Conservation (phyloP, 2,329 filamentous ascomycete species). For the Aspergillus sp. region DNA sequence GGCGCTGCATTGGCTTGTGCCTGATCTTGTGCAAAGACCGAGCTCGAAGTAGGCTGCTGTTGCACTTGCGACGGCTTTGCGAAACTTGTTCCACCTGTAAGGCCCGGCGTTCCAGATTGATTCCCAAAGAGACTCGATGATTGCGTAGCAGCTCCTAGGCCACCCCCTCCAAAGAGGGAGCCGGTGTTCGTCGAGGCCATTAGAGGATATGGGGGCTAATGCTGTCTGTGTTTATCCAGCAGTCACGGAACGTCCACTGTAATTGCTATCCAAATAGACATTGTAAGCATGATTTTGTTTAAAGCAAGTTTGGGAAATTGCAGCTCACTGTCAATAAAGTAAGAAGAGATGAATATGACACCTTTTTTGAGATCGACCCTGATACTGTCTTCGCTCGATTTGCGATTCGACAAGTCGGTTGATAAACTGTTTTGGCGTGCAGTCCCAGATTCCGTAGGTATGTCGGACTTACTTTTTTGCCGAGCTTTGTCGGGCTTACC, state of each 20-base stretch:
- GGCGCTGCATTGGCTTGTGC: conserved; percentile 26
- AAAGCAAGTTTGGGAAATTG: background rate
- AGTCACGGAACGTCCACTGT: background rate
- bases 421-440: conserved; percentile 4
- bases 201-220: background rate
- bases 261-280: background rate
- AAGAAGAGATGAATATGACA: background rate
- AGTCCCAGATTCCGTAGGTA: conserved; percentile 11
- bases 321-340: background rate
- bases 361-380: background rate
- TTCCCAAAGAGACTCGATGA: conserved; percentile 31
- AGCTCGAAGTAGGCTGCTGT: conserved; percentile 30
- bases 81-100: conserved; percentile 29
- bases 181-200: conserved; percentile 27
- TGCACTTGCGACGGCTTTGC: conserved; percentile 27
- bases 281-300: background rate
- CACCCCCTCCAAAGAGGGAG: conserved; percentile 34
- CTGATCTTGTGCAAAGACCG: conserved; percentile 32
- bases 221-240: background rate
- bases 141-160: conserved; percentile 28
- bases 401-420: background rate
- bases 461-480: conserved; percentile 22
- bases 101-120: conserved; percentile 25
- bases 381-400: background rate
- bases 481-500: conserved; percentile 4